Conservation (phyloP, 1,284 basidiomycete species). For the Hortiboletus rubellus region DNA sequence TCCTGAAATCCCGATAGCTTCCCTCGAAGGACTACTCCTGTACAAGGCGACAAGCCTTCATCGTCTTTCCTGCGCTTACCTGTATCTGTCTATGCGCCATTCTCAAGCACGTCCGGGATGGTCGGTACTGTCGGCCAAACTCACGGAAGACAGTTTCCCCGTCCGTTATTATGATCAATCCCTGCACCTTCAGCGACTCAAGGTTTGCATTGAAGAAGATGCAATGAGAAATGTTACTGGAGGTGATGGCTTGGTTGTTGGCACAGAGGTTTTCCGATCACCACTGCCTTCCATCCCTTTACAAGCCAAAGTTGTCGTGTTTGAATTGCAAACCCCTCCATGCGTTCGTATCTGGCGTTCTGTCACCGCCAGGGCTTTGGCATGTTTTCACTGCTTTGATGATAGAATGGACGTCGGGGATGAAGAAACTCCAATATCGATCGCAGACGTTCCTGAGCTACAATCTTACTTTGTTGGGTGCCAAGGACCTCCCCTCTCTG, state of each 20-base stretch:
- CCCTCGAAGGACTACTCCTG: neutral
- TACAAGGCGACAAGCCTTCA: neutral
- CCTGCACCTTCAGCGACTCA: neutral
- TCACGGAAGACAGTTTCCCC: conserved; percentile 26
- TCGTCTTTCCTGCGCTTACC: neutral
- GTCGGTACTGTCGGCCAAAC: neutral
- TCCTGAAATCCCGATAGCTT: neutral
- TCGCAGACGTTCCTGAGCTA: neutral
- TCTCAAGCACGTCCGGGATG: neutral
- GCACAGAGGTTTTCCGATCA: neutral
- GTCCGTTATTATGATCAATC: conserved; percentile 5
- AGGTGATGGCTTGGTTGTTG: no score
- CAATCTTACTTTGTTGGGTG: neutral
- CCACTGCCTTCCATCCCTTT: neutral
- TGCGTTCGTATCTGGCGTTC: conserved; percentile 6
- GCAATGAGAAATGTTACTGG: neutral
- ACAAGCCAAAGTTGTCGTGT: neutral
- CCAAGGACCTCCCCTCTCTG: neutral
- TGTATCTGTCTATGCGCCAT: neutral
- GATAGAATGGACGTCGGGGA: no score
- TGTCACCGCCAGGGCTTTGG: no score
- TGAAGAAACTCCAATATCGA: no score
- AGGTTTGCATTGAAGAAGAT: neutral
- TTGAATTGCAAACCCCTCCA: conserved; percentile 1
- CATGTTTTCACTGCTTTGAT: no score